phyloP scores from a whole-genome alignment of 805 yeast species.

The Ogataea kodamae region DNA sequence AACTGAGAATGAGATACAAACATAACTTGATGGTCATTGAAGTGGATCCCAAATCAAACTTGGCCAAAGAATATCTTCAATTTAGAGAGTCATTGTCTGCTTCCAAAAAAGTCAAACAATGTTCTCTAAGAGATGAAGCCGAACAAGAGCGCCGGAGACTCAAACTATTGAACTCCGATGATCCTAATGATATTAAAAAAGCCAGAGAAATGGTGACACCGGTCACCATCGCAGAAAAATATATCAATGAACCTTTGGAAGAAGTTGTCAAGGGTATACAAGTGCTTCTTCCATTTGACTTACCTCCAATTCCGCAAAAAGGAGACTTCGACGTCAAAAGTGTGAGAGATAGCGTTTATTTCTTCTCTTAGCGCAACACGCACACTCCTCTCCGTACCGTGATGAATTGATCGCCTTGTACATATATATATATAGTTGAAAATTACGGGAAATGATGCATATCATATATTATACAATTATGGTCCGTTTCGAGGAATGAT shows the following conservation, averaged over 20 bases:
- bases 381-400: no score
- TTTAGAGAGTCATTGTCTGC: conserved; percentile 48
- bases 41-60: conserved; percentile 49
- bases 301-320: conserved; percentile 72
- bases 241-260: conserved; percentile 20
- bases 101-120: conserved; percentile 45
- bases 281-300: conserved; percentile 61
- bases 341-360: conserved; percentile 72
- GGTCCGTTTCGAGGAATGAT: no score
- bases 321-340: conserved; percentile 81
- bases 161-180: conserved; percentile 47
- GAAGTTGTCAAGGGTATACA: conserved; percentile 30
- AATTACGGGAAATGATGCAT: no score
- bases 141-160: conserved; percentile 64
- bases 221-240: conserved; percentile 48
- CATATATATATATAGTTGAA: conserved; percentile 3
- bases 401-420: no score
- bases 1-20: conserved; percentile 76
- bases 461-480: no score
- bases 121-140: conserved; percentile 71
- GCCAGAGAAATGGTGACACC: conserved; percentile 67
- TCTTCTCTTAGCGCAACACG: conserved; percentile 52
- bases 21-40: conserved; percentile 61
- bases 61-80: conserved; percentile 47
- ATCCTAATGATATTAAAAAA: conserved; percentile 43